A percentile compares a stretch with the other conserved stretches of the same genome.
Evolutionary conservation across 2,329 filamentous ascomycete species (phyloP).

Genomic region (Penicillium sp.): DNA sequence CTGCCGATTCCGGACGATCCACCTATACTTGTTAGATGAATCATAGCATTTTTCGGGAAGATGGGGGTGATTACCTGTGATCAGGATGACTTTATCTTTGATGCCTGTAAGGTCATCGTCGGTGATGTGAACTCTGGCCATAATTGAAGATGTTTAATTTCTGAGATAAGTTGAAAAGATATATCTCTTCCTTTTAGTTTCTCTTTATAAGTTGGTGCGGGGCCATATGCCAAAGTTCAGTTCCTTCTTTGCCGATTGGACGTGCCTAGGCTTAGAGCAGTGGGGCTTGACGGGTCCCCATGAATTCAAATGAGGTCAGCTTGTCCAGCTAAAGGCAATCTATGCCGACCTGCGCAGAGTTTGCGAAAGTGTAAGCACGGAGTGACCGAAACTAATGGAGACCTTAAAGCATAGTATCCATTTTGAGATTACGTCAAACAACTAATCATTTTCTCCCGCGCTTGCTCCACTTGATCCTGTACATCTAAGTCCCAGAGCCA

Average conservation of each 20-base stretch:
- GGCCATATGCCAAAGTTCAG: neutral
- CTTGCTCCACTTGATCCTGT: constrained; percentile 25
- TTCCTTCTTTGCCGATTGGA: neutral
- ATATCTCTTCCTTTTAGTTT: neutral
- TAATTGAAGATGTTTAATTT: constrained; percentile 16
- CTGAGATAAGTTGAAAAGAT: neutral
- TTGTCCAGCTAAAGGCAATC: neutral
- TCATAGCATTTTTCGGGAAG: neutral
- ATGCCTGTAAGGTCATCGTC: constrained; percentile 46
- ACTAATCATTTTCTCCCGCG: constrained; percentile 18
- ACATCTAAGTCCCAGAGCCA: constrained; percentile 40
- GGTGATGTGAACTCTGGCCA: constrained; percentile 49
- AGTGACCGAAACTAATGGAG: neutral
- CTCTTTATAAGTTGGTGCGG: neutral
- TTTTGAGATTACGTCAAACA: neutral
- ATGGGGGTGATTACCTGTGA: constrained; percentile 47
- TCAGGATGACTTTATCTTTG: constrained; percentile 53
- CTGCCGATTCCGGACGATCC: constrained; percentile 63
- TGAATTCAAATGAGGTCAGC: too few species aligned
- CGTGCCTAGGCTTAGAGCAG: neutral
- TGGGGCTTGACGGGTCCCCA: neutral
- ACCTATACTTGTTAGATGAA: constrained; percentile 35
- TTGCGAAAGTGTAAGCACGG: neutral
- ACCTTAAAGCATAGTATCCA: neutral
- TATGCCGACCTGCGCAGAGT: neutral